Evolutionary conservation across 83 land plant genomes (phyloP).

Genomic region (Picea engelmannii): DNA sequence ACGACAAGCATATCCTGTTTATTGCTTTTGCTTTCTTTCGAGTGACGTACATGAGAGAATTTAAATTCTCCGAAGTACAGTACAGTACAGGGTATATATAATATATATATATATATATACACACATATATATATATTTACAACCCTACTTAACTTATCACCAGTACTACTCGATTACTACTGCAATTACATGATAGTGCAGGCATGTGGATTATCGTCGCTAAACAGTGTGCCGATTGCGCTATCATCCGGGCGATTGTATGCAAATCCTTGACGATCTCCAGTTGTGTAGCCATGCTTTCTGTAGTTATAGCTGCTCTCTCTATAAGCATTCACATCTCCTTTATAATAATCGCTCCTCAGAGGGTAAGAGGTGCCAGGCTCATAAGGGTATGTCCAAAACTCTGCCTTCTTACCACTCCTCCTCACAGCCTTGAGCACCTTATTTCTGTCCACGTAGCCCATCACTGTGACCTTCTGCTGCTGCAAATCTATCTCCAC

Average conservation of each 20-base stretch:
- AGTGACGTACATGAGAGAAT: no score
- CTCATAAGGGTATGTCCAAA: conserved; percentile 68
- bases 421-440: conserved; percentile 64
- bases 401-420: conserved; percentile 68
- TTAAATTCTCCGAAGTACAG: no score
- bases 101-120: no score
- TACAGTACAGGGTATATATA: no score
- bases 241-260: conserved; percentile 47
- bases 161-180: no score
- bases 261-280: conserved; percentile 42
- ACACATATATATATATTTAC: no score
- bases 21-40: no score
- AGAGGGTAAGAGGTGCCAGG: conserved; percentile 50
- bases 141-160: no score
- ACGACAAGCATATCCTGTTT: no score
- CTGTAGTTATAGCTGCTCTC: conserved; percentile 64
- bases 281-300: conserved; percentile 58
- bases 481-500: conserved; percentile 61
- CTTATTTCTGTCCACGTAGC: conserved; percentile 71
- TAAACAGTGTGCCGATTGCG: conserved; percentile 64
- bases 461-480: conserved; percentile 69
- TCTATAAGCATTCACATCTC: conserved; percentile 34
- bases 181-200: conserved; percentile 11
- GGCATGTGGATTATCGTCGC: conserved; percentile 48
- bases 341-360: conserved; percentile 29